These are phyloP conservation scores for Schizosaccharomyces versatilis DNA, from an alignment of 1,139 yeast genomes.

Conservation along the genomic window DNA sequence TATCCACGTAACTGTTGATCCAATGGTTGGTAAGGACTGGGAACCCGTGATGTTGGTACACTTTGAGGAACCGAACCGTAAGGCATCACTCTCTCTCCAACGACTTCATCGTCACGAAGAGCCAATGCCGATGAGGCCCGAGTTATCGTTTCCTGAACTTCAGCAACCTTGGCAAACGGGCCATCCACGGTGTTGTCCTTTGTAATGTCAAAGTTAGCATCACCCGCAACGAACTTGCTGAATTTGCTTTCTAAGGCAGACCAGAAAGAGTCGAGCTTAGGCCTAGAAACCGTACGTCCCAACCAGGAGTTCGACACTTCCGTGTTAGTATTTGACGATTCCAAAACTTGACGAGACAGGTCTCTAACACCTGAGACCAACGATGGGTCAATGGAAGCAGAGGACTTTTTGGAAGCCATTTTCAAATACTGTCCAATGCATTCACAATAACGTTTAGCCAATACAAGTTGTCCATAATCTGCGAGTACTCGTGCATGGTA, in stretches of 20 bases:
- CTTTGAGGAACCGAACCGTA: too few relatives aligned
- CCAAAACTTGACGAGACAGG: conserved; percentile 14
- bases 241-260: conserved; percentile 63
- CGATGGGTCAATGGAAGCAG: conserved; percentile 18
- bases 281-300: conserved; percentile 41
- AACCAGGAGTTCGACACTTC: conserved; percentile 33
- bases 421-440: conserved; percentile 23
- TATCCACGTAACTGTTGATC: too few relatives aligned
- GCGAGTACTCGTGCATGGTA: conserved; percentile 42
- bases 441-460: conserved; percentile 42
- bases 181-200: conserved; percentile 14
- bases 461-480: conserved; percentile 35
- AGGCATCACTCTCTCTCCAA: too few relatives aligned
- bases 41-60: too few relatives aligned
- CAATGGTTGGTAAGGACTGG: too few relatives aligned
- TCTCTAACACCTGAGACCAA: conserved; percentile 23
- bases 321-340: conserved; percentile 12
- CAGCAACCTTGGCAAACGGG: conserved; percentile 13
- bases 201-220: conserved; percentile 15
- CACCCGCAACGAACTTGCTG: conserved; percentile 78
- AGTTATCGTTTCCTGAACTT: background rate
- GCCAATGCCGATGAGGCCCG: background rate
- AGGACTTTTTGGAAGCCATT: conserved; percentile 17
- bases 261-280: conserved; percentile 69
- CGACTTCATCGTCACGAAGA: too few relatives aligned